Evolutionary conservation across 257 asterid species (phyloP).

Genomic region (Solanum chmielewskii): DNA sequence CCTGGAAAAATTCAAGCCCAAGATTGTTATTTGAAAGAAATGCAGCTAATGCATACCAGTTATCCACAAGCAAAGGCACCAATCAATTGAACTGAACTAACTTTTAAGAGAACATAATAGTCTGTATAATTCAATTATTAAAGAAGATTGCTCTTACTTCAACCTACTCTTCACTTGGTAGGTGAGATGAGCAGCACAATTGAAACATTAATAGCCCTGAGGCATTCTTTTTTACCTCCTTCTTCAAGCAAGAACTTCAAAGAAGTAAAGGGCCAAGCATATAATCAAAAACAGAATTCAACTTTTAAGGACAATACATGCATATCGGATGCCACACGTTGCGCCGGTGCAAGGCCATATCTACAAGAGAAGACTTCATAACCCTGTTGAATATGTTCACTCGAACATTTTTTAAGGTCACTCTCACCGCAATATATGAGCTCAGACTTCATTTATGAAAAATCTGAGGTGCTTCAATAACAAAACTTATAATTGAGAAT

Average conservation of each 20-base stretch:
- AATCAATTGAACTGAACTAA: neutral
- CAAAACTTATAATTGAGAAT: neutral
- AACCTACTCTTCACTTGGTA: neutral
- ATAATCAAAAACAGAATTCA: neutral
- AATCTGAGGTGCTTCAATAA: neutral
- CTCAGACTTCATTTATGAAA: neutral
- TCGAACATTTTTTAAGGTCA: neutral
- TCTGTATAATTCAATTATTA: neutral
- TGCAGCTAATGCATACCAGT: neutral
- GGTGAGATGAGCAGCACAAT: neutral
- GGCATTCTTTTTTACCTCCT: neutral
- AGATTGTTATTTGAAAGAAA: neutral
- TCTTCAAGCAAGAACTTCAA: neutral
- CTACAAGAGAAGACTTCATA: neutral
- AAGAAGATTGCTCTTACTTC: neutral
- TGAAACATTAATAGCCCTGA: neutral
- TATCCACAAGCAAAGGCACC: neutral
- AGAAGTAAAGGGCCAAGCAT: neutral
- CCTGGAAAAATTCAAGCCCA: conserved; percentile 24
- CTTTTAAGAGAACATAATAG: neutral
- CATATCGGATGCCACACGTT: neutral
- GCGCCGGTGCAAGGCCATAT: neutral
- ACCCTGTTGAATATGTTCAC: neutral
- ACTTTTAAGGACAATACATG: neutral
- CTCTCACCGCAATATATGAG: neutral